Conservation (phyloP, 208 protist genomes). For the Trypanosoma rangeli region DNA sequence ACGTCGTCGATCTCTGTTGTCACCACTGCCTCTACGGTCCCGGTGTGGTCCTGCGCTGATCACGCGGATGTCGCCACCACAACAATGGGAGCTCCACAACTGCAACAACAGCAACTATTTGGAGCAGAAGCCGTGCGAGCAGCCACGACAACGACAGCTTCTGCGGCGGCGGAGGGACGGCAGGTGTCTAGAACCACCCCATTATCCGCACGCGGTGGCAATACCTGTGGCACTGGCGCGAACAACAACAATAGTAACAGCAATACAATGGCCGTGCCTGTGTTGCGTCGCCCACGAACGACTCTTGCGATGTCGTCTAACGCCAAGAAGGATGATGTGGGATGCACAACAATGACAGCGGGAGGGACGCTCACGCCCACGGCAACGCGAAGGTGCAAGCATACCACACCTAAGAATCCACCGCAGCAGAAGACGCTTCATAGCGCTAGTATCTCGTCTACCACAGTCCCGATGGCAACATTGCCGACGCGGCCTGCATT, state of each 20-base stretch:
- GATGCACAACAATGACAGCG: not conserved
- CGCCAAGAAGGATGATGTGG: constrained; percentile 1
- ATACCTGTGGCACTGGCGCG: constrained; percentile 29
- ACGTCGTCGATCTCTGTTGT: constrained; percentile 29
- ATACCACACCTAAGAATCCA: not conserved
- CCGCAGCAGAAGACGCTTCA: constrained; percentile 2
- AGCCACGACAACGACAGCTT: too few species aligned
- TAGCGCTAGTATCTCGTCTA: not conserved
- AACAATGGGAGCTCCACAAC: not conserved
- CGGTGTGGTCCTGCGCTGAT: not conserved
- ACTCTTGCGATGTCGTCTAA: not conserved
- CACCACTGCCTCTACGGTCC: constrained; percentile 5
- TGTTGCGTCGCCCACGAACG: constrained; percentile 7
- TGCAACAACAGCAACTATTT: not conserved
- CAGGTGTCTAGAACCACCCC: not conserved
- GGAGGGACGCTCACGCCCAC: not conserved
- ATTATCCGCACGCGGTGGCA: not conserved
- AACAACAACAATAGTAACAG: constrained; percentile 18
- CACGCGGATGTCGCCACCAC: not conserved
- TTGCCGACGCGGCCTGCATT: not conserved
- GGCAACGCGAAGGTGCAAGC: not conserved
- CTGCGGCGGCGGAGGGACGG: constrained; percentile 2
- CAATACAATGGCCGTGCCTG: not conserved
- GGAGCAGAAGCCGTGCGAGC: not conserved
- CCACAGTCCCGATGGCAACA: not conserved